These are phyloP conservation scores for Tulasnella sp. DNA, from an alignment of 768 basidiomycete genomes.

Conservation along the genomic window DNA sequence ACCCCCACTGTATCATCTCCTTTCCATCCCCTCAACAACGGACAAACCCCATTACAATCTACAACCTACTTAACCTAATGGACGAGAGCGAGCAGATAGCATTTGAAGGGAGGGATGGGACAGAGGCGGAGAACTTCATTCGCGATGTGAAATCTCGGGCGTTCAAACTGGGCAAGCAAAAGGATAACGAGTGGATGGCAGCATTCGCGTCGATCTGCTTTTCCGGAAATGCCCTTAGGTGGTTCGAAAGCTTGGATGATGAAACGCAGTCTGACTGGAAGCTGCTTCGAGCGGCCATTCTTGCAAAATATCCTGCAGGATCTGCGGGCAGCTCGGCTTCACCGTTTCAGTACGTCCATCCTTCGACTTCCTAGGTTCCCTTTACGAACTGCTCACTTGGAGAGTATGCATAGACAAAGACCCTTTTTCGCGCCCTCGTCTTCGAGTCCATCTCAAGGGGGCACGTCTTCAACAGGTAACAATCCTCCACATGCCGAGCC, in stretches of 20 bases:
- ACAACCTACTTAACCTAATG: not conserved
- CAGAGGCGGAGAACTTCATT: constrained; percentile 3
- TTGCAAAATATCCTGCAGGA: not conserved
- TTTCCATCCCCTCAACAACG: not conserved
- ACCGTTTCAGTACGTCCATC: not conserved
- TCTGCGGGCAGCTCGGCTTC: not conserved
- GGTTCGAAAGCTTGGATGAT: constrained; percentile 7
- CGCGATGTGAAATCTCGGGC: not conserved
- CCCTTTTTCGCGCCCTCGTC: not conserved
- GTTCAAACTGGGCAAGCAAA: not conserved
- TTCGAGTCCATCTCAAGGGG: not conserved
- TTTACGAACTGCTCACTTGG: not conserved
- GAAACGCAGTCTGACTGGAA: constrained; percentile 5
- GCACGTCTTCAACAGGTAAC: not conserved
- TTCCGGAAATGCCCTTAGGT: not conserved
- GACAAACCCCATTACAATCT: not conserved
- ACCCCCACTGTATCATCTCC: not conserved
- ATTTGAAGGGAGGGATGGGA: not conserved
- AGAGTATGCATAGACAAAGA: not conserved
- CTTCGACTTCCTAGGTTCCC: not conserved
- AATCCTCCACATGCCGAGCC: not conserved
- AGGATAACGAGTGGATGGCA: constrained; percentile 14
- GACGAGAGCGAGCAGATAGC: not conserved
- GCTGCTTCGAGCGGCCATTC: not conserved
- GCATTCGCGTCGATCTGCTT: constrained; percentile 14